Conservation (phyloP, 208 protist species). For the Wallacemonas rigidus region DNA sequence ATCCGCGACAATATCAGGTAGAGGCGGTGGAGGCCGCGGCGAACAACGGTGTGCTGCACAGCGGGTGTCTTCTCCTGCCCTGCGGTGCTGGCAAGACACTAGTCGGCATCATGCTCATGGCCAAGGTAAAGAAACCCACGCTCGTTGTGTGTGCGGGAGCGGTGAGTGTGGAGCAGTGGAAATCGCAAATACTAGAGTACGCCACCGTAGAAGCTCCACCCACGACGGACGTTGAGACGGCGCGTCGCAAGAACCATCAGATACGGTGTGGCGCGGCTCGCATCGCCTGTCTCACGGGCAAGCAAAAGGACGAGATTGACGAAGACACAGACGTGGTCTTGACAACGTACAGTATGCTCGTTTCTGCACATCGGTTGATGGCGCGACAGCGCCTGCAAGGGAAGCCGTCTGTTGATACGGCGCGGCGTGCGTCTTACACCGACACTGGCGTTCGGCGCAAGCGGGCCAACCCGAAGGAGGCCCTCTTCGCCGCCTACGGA, state of each 20-base stretch:
- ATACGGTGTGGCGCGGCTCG: conserved; percentile 45
- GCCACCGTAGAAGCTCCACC: conserved; percentile 54
- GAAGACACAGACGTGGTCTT: conserved; percentile 94
- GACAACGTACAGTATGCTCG: conserved; percentile 99
- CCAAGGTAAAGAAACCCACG: conserved; percentile 95
- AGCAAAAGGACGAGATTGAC: conserved; percentile 90
- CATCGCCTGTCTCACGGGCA: conserved; percentile 93
- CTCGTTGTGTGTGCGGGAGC: conserved; percentile 95
- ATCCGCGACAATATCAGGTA: conserved; percentile 81
- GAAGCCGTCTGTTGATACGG: neutral
- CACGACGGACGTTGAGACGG: conserved; percentile 1
- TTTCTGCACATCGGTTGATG: conserved; percentile 67
- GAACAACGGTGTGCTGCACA: conserved; percentile 61
- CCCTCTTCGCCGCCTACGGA: conserved; percentile 78
- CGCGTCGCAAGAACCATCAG: conserved; percentile 1
- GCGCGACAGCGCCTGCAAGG: conserved; percentile 31
- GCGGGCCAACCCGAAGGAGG: conserved; percentile 76
- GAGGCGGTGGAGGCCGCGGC: conserved; percentile 78
- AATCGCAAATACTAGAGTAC: conserved; percentile 94
- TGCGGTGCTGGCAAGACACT: conserved; percentile 99
- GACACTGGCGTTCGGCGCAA: conserved; percentile 22
- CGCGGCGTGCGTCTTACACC: neutral
- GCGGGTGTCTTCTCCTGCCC: conserved; percentile 98
- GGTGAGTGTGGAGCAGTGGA: conserved; percentile 98
- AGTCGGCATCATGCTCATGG: conserved; percentile 97